A percentile compares a stretch with the other conserved stretches of the same genome.
These are phyloP conservation scores for Blepharisma undulans DNA, from an alignment of 169 alveolate species.

Conservation along the genomic window DNA sequence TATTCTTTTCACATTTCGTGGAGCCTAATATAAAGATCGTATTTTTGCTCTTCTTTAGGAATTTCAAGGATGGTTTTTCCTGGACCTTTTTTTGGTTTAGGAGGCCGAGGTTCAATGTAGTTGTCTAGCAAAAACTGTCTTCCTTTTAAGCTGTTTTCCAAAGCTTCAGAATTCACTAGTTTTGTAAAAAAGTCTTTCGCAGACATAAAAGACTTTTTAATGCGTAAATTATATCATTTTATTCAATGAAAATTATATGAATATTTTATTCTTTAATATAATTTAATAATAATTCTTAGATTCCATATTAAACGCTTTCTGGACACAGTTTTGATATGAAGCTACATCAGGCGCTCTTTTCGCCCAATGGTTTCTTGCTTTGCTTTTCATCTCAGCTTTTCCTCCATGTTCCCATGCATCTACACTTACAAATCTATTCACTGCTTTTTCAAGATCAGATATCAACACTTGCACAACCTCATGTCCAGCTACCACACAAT, in stretches of 20 bases:
- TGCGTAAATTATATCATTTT: not conserved
- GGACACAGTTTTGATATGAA: conserved; percentile 1
- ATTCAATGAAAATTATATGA: too few relatives aligned
- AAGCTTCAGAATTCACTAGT: not conserved
- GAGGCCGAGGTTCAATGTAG: not conserved
- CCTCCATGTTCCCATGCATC: conserved; percentile 14
- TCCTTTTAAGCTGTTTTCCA: not conserved
- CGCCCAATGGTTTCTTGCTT: conserved; percentile 31
- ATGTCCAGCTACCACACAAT: not conserved
- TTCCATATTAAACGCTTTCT: not conserved
- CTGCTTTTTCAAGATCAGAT: not conserved
- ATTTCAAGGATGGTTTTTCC: conserved; percentile 29
- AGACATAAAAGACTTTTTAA: not conserved
- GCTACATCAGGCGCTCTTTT: not conserved
- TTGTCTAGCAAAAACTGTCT: conserved; percentile 32
- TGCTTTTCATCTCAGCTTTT: conserved; percentile 10
- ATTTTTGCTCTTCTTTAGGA: conserved; percentile 25
- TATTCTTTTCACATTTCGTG: conserved; percentile 35
- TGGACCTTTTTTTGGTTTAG: conserved; percentile 21
- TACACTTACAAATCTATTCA: not conserved
- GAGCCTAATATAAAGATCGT: conserved; percentile 25
- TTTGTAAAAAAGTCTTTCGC: not conserved
- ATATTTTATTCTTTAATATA: too few relatives aligned
- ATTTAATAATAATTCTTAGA: not conserved
- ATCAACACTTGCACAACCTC: not conserved